Base-by-base conservation (phyloP, 2,329 filamentous ascomycete genomes). In the Xylariaceae sp. region DNA sequence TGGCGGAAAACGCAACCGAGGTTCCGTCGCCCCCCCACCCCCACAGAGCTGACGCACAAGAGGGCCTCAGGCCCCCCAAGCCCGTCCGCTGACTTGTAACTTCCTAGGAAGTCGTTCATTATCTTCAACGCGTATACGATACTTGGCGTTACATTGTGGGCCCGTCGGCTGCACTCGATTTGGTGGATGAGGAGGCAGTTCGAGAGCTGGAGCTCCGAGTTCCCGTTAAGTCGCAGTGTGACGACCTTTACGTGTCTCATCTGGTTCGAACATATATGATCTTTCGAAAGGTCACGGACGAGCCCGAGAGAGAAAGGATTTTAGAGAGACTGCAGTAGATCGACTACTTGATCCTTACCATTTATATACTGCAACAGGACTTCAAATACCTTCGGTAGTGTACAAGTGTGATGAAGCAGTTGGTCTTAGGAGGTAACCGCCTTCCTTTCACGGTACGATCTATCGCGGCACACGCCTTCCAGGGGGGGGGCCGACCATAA, bases 61-160 rank as follows among this genome's bases (percentile, higher is more conserved):
- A n/a, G n/a, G n/a, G n/a, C n/a, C n/a, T n/a, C n/a, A n/a, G n/a
- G n/a, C n/a, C n/a, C n/a, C n/a, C n/a, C n/a, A 29, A 29, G 14
- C 14, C 14, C 14, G 25, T 22, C 38, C 25, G 16, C 29, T 47
- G 35, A 47, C 8, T 32, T 14, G 12, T 34, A 27, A 45, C 33
- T 48, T 45, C 19, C 23, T 42, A 48, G 25, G 19, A 48, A 48
- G 21, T 48, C 10, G 21, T 48, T 17, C 11, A 48, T 27, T 37
- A 41, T 44, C 20, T 48, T 12, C 16, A 42, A 11, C 22, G 27
- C 23, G 45, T 45, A 22, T 42, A 48, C 23, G 10, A 45, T 2
- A 48, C 20, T 3, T 49, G 5, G 38, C 19, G n/a, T 21, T 5
- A 32, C 22, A 49, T 49, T 17, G 23, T 45, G 14, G 33, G 42